Conservation (phyloP, 805 yeast genomes). For the Saturnispora bothae region DNA sequence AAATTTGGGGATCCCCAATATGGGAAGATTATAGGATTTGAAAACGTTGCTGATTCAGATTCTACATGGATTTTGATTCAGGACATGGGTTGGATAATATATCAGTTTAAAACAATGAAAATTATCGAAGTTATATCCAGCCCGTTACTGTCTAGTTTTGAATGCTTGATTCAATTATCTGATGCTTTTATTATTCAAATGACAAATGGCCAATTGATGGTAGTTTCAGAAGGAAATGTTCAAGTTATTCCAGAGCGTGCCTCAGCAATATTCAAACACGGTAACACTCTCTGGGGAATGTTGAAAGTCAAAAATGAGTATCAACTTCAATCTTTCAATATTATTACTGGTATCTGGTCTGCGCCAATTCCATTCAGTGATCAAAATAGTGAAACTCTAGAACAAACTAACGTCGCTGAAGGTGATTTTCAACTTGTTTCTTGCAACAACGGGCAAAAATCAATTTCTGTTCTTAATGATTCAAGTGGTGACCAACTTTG, state of each 20-base stretch:
- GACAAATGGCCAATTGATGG: constrained; percentile 16
- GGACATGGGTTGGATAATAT: constrained; percentile 24
- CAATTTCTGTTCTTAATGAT: constrained; percentile 2
- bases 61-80: constrained; percentile 19
- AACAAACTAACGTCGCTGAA: constrained; percentile 1
- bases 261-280: constrained; percentile 9
- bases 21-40: constrained; percentile 17
- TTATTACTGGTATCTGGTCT: constrained; percentile 2
- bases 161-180: constrained; percentile 10
- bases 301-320: not conserved
- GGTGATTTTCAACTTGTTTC: constrained; percentile 4
- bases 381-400: no score
- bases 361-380: not conserved
- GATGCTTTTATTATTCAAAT: constrained; percentile 15
- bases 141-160: constrained; percentile 17
- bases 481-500: constrained; percentile 5
- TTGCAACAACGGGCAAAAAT: not conserved
- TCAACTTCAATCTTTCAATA: constrained; percentile 1
- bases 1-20: constrained; percentile 11
- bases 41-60: constrained; percentile 2
- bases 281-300: constrained; percentile 3
- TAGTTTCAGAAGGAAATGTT: constrained; percentile 8
- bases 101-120: constrained; percentile 11
- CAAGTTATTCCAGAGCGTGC: constrained; percentile 4
- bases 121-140: constrained; percentile 16